Evolutionary conservation across 225 moss, liverwort and hornwort species (phyloP), one percentile per base, ranked within the genome.

Genomic region (Straminergon stramineum): DNA sequence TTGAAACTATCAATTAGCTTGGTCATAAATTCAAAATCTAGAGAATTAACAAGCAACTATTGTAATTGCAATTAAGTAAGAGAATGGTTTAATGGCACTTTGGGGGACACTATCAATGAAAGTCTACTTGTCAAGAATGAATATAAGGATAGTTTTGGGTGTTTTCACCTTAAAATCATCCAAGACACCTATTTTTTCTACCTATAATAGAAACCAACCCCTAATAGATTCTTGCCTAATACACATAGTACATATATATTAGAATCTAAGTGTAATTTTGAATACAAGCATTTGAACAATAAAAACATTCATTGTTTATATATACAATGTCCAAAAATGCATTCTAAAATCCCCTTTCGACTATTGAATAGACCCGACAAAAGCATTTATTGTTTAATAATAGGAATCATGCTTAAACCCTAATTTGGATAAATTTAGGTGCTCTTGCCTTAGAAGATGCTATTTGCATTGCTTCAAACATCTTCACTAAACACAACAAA

Each of bases 221-320:
- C 9, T 41, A 15, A 15, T 0, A 71, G 0, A 15, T 71, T 71
- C 71, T 71, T 26, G 9, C 1, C 15, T 26, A 71, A 27, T 26
- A 41, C 3, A 0, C 0, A 41, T 5, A 41, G 1, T 15, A 41
- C 5, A 14, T 70, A 23, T 5, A 71, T 26, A 71, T 15, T 5
- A 5, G 6, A 68, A 6, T 68, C 1, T 18, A 19, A 5, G 20
- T 0, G 2, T 35, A 9, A 41, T 41, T 26, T 41, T 15, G 1
- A 3, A 22, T 70, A 70, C 5, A 39, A 8, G 14, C 39, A 70
- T 71, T 26, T 41, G 5, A 41, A 5, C 3, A 9, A 41, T 41
- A 26, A 39, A 9, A 37, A 5, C 41, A 26, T 4, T 41, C 15
- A 15, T 69, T 22, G 13, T 14, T 69, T 69, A 12, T 20, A 39